Evolutionary conservation across 2,329 filamentous ascomycete species (phyloP), one percentile per base, ranked within the genome.

Genomic region (Alternaria sp.): DNA sequence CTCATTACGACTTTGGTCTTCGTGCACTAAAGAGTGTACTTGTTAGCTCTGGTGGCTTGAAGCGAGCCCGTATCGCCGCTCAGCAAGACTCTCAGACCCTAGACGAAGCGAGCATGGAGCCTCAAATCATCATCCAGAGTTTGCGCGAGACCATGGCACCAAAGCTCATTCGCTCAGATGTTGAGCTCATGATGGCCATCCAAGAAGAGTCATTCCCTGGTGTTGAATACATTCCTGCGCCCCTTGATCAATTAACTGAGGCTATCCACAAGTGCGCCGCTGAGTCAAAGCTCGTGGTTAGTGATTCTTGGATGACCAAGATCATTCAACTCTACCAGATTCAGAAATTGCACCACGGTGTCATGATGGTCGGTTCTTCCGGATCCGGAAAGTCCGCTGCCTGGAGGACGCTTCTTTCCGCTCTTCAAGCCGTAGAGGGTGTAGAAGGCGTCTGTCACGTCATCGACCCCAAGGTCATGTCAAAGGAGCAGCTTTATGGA

Each of bases 391-490:
- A 99, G 81, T 97, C 95, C 41, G 89, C 91, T 2, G 92, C 95
- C 5, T 99, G 96, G 95, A 93, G 92, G 73, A 88, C 96, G 42
- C 85, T 99, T 52, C 86, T 99, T 20, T 91, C 96, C 72, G 95
- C 96, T 16, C 82, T 99, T 59, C 94, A 98, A 72, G 89, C 91
- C 71, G 92, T 96, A 14, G 95, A 99, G 77, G 90, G 90, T 24
- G 86, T 96, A 7, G 96, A 99, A 79, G 95, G 96, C 32, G 92
- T 99, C 46, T 97, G 89, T 67, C 95, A 99, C 75, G 92, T 99
- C 57, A 99, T 99, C 70, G 95, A 99, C 79, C 96, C 94, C 41
- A 99, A 99, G 82, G 96, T 99, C 79, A 99, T 99, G 95, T 97
- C 94, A 53, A 99, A 99, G 81, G 95, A 99, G 81, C 92, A 92